A percentile compares a stretch with the other conserved stretches of the same genome.
These are phyloP conservation scores for Eimeria acervulina DNA, from an alignment of 169 alveolate species.

Conservation along the genomic window DNA sequence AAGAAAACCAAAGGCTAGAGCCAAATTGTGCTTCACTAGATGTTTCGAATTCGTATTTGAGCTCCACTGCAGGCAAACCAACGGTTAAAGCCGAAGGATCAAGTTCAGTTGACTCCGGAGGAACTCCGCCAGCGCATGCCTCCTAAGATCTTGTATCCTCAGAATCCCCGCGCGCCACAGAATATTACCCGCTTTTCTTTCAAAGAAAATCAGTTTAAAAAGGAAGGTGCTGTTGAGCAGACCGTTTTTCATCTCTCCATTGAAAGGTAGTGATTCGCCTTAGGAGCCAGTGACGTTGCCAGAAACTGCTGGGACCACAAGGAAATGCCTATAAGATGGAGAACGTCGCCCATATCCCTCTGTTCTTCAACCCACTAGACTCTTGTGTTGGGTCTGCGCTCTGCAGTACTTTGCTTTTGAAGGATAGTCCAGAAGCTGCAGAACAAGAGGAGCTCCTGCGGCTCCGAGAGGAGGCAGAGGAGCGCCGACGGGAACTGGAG, in stretches of 20 bases:
- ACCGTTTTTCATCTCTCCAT: conserved; percentile 89
- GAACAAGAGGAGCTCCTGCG: conserved; percentile 91
- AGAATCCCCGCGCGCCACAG: conserved; percentile 94
- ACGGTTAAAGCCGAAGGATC: conserved; percentile 83
- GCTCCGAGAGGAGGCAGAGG: conserved; percentile 86
- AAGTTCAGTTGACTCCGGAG: conserved; percentile 83
- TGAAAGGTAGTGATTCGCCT: conserved; percentile 86
- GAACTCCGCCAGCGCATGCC: conserved; percentile 90
- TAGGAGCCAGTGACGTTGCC: background rate
- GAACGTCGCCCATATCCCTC: no score
- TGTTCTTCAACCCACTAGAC: background rate
- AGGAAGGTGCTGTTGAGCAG: conserved; percentile 92
- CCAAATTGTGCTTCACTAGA: background rate
- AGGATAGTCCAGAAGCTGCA: conserved; percentile 90
- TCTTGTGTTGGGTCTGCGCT: conserved; percentile 36
- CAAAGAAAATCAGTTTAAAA: conserved; percentile 89
- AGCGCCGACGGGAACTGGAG: conserved; percentile 83
- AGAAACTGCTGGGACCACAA: background rate
- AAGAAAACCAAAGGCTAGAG: no score
- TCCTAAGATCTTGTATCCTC: conserved; percentile 89
- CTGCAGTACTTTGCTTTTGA: conserved; percentile 79
- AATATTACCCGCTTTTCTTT: conserved; percentile 91
- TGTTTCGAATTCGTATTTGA: background rate
- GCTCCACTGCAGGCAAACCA: conserved; percentile 57
- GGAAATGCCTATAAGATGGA: background rate